Conservation (phyloP, 805 yeast species). For the Candida boidinii region DNA sequence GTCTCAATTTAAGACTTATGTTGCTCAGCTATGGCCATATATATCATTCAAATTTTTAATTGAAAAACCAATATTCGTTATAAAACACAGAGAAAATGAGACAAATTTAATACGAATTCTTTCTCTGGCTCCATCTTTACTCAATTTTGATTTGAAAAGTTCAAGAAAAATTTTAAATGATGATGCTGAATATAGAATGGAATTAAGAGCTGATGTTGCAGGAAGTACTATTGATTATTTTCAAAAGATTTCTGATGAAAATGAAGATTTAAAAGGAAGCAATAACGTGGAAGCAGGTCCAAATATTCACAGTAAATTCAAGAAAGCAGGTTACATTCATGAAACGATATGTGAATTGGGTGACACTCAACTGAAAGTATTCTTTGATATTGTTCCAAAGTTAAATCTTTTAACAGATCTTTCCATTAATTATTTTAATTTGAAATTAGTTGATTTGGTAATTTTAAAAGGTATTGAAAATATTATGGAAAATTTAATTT, state of each 20-base stretch:
- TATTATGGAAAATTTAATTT: no score
- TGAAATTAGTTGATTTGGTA: constrained; percentile 12
- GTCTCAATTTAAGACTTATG: no score
- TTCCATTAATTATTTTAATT: constrained; percentile 14
- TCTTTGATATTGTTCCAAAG: background rate
- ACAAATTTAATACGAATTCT: constrained; percentile 11
- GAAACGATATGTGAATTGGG: constrained; percentile 3
- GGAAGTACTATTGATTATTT: constrained; percentile 12
- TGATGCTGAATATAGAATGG: constrained; percentile 1
- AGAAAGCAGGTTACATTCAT: no score
- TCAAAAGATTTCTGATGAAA: constrained; percentile 5
- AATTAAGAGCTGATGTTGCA: constrained; percentile 13
- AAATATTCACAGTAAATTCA: background rate
- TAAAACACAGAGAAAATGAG: constrained; percentile 9
- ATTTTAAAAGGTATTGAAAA: constrained; percentile 11
- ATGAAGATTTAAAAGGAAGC: constrained; percentile 1
- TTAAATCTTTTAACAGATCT: constrained; percentile 4
- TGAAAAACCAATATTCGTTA: constrained; percentile 19
- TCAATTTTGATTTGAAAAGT: constrained; percentile 10
- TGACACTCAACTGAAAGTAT: constrained; percentile 12
- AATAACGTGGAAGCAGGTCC: background rate
- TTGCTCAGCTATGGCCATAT: constrained; percentile 11
- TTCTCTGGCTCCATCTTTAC: constrained; percentile 14
- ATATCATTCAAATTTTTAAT: constrained; percentile 15
- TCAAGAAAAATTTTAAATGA: background rate